Percentiles rank a stretch among this genome's conserved stretches.
Evolutionary conservation across 1,284 basidiomycete species (phyloP).

Genomic region (Boletus semigastroideus): DNA sequence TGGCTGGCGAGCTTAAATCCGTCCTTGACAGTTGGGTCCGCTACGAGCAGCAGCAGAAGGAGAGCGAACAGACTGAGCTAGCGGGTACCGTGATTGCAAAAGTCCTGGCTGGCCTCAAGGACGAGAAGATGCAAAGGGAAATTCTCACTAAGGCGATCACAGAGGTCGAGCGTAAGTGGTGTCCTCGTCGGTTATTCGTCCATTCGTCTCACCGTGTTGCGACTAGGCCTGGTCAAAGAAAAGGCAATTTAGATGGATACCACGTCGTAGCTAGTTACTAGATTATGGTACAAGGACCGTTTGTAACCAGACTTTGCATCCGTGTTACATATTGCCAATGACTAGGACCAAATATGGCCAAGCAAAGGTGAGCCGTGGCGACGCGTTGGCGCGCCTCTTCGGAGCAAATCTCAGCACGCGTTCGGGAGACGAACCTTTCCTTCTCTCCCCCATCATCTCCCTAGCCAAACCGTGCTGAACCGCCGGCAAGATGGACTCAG

Average conservation of each 20-base stretch:
- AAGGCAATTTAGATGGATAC: slow-evolving; percentile 56
- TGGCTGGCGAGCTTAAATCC: slow-evolving; percentile 89
- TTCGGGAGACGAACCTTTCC: slow-evolving; percentile 3
- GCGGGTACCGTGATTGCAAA: slow-evolving; percentile 86
- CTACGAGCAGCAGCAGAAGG: slow-evolving; percentile 95
- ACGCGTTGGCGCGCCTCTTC: slow-evolving; percentile 31
- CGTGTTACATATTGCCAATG: neutral
- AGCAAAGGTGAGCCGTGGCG: slow-evolving; percentile 33
- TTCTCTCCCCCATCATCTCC: slow-evolving; percentile 9
- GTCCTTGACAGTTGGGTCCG: slow-evolving; percentile 99
- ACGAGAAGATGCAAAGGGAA: slow-evolving; percentile 93
- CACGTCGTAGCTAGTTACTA: slow-evolving; percentile 25
- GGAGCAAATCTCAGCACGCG: slow-evolving; percentile 15
- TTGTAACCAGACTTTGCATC: slow-evolving; percentile 10
- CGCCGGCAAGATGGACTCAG: slow-evolving; percentile 74
- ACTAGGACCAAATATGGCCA: slow-evolving; percentile 31
- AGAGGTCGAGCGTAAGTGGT: slow-evolving; percentile 88
- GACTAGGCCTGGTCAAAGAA: slow-evolving; percentile 64
- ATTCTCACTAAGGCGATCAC: slow-evolving; percentile 82
- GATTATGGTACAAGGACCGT: slow-evolving; percentile 26
- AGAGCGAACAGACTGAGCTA: slow-evolving; percentile 92
- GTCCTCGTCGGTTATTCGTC: neutral
- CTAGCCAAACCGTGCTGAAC: neutral
- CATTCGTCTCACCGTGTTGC: slow-evolving; percentile 12
- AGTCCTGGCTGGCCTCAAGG: slow-evolving; percentile 79